Evolutionary conservation across 2,329 filamentous ascomycete species (phyloP).

Genomic region (Apiospora malaysiana): DNA sequence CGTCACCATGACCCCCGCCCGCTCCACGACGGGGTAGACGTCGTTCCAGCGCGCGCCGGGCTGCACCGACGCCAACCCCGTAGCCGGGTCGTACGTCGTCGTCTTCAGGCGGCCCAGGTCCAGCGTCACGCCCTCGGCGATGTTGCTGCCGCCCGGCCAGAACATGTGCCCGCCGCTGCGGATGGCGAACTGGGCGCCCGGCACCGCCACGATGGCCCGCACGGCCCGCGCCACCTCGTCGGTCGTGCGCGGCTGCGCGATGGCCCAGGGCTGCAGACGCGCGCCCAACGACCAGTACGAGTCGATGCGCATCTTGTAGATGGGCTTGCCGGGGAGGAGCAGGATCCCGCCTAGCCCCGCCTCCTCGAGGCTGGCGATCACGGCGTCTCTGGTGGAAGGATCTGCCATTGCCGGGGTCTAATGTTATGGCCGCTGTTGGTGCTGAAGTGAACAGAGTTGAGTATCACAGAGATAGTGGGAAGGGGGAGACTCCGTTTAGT

Average conservation of each 20-base stretch:
- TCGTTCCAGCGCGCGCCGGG: conserved; percentile 33
- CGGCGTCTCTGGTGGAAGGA: background rate
- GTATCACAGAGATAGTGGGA: background rate
- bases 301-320: conserved; percentile 12
- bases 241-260: conserved; percentile 18
- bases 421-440: background rate
- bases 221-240: conserved; percentile 2
- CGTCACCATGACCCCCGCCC: conserved; percentile 19
- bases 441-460: background rate
- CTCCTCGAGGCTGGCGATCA: conserved; percentile 14
- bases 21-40: conserved; percentile 31
- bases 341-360: conserved; percentile 18
- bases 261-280: conserved; percentile 19
- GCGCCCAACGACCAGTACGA: conserved; percentile 19
- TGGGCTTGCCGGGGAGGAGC: background rate
- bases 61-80: conserved; percentile 38
- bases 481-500: too few relatives aligned
- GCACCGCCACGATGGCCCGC: conserved; percentile 9
- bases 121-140: conserved; percentile 28
- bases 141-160: conserved; percentile 33
- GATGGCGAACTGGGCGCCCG: conserved; percentile 16
- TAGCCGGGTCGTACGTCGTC: conserved; percentile 37
- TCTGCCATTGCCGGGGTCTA: background rate
- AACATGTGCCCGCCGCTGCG: conserved; percentile 34
- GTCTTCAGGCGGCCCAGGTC: conserved; percentile 36